Percentiles rank a stretch among this genome's conserved stretches.
Conservation (phyloP, 139 green algal genomes). For the Asterochloris sp. region DNA sequence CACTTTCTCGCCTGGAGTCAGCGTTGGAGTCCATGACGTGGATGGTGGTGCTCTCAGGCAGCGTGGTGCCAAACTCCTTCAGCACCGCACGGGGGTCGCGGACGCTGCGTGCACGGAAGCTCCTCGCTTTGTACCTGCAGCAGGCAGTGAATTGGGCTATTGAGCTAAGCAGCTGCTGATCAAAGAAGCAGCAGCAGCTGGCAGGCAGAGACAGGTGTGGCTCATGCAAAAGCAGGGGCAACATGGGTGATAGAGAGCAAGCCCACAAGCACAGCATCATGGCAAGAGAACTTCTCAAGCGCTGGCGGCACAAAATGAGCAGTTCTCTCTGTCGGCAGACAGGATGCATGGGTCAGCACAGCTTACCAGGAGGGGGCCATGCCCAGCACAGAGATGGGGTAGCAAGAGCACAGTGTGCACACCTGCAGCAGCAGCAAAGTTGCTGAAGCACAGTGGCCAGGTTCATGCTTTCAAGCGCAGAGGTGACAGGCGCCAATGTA, state of each 20-base stretch:
- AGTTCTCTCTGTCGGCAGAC: too few relatives aligned
- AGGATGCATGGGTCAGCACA: too few relatives aligned
- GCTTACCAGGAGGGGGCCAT: constrained; percentile 37
- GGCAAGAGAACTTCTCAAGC: neutral
- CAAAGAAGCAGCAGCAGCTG: neutral
- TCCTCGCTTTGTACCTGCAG: constrained; percentile 13
- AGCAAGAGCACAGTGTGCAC: constrained; percentile 53
- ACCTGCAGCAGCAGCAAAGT: constrained; percentile 2
- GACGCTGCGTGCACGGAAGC: constrained; percentile 38
- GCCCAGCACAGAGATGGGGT: constrained; percentile 41
- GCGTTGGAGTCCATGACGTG: constrained; percentile 38
- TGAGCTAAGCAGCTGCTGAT: neutral
- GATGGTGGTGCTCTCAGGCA: constrained; percentile 25
- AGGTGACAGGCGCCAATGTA: too few relatives aligned
- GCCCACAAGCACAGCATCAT: too few relatives aligned
- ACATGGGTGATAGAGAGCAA: neutral
- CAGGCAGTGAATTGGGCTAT: neutral
- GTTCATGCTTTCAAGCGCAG: too few relatives aligned
- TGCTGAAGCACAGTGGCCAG: too few relatives aligned
- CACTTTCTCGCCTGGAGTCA: constrained; percentile 20
- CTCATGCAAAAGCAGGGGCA: neutral
- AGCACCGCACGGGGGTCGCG: constrained; percentile 35
- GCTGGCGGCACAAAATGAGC: neutral
- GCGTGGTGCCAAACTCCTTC: constrained; percentile 40
- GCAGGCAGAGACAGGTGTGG: neutral